phyloP scores from a whole-genome alignment of 768 basidiomycete genomes.

The Trametes villosa region DNA sequence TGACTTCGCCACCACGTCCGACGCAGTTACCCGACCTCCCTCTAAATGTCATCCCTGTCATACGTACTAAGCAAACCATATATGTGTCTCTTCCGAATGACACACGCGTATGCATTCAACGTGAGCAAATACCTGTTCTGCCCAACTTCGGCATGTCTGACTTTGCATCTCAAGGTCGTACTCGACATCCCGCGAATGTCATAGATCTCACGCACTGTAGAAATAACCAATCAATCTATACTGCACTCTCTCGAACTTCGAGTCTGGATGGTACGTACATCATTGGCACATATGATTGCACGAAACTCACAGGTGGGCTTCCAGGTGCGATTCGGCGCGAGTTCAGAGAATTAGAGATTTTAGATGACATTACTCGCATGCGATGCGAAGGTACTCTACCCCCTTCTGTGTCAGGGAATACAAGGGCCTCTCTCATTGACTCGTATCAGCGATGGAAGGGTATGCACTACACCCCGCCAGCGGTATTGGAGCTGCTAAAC shows the following conservation, averaged over 20 bases:
- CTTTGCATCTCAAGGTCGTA: slow-evolving; percentile 29
- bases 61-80: background rate
- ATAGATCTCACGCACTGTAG: slow-evolving; percentile 21
- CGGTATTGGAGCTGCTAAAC: background rate
- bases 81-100: slow-evolving; percentile 1
- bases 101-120: slow-evolving; percentile 19
- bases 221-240: background rate
- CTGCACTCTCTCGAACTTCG: background rate
- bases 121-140: slow-evolving; percentile 23
- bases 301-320: background rate
- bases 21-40: background rate
- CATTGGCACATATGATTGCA: background rate
- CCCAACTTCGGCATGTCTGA: slow-evolving; percentile 34
- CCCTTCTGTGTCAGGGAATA: background rate
- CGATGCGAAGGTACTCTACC: background rate
- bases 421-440: background rate
- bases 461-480: background rate
- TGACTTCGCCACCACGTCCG: background rate
- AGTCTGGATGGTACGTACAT: background rate
- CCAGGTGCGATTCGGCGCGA: background rate
- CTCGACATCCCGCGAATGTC: slow-evolving; percentile 22
- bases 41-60: slow-evolving; percentile 14
- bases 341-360: background rate
- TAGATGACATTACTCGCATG: background rate
- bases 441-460: background rate